Conservation (phyloP, 371 early-diverging fungal species). For the Haplosporangium sp. region DNA sequence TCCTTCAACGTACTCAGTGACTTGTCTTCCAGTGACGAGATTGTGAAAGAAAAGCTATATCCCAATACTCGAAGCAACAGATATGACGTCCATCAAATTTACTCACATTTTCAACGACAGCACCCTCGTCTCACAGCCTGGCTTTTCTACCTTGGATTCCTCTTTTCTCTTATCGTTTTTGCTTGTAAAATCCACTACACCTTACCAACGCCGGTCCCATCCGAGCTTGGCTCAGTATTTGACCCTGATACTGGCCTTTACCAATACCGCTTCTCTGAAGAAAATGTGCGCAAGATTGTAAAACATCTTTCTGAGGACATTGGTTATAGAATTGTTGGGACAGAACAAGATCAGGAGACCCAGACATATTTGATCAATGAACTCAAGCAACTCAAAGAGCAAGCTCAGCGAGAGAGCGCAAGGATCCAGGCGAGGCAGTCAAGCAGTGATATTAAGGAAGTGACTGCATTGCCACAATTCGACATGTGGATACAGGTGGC, state of each 20-base stretch:
- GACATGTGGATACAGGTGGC: slow-evolving; percentile 69
- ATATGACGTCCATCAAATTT: not conserved
- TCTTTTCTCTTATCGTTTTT: slow-evolving; percentile 42
- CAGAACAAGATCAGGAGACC: slow-evolving; percentile 39
- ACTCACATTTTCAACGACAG: not conserved
- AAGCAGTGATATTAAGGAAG: not conserved
- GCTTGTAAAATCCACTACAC: slow-evolving; percentile 57
- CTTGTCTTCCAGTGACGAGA: not conserved
- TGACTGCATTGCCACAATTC: slow-evolving; percentile 58
- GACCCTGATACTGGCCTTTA: slow-evolving; percentile 52
- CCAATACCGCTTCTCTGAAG: slow-evolving; percentile 67
- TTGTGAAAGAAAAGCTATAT: not conserved
- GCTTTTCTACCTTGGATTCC: slow-evolving; percentile 32
- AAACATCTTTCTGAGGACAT: slow-evolving; percentile 65
- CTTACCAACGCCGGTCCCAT: slow-evolving; percentile 43
- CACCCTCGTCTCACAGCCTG: slow-evolving; percentile 13
- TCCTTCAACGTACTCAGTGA: not conserved
- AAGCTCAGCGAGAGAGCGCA: slow-evolving; percentile 9
- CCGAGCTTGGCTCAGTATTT: slow-evolving; percentile 21
- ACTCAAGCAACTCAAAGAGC: slow-evolving; percentile 17
- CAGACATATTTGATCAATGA: slow-evolving; percentile 19
- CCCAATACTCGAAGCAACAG: not conserved
- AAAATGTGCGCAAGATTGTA: slow-evolving; percentile 65
- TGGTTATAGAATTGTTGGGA: slow-evolving; percentile 64
- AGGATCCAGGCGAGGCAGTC: not conserved